Base-by-base conservation (phyloP, 192 early-diverging fungal species). In the Coemansia sp. region DNA sequence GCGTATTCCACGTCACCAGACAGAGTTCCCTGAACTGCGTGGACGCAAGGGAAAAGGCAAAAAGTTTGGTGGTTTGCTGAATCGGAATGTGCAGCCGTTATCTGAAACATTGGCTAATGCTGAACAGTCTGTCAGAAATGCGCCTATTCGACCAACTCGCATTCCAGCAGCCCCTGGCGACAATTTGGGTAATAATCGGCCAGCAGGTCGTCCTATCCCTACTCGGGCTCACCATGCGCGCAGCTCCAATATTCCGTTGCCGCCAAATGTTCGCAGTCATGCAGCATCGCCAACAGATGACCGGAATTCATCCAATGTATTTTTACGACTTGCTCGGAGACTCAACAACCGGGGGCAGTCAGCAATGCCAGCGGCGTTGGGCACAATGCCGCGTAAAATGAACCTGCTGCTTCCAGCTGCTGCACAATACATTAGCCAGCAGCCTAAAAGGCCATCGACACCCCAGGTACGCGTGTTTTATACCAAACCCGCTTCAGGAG, bases 351-450 rank as follows among this genome's bases (percentile, higher is more conserved):
- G 31, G 23, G 39, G 20, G 14, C 53, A 57, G 19, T 36, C 40
- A 53, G 15, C 23, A 14, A 40, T 37, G 10, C 45, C 33, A n/a
- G 16, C 35, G 18, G 16, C 36, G 10, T 41, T 78, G 28, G 74
- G 74, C 23, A 78, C 74, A 4, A 48, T 70, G 39, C 68, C 74
- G 5, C 74, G 68, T 36, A 78, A 70, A 33, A 78, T 78, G 74
- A 66, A 78, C 36, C 43, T 70, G 44, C 50, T 78, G 37, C 48
- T 78, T 23, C 74, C 74, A 7, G 68, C 74, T 3, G 59, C 74
- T 11, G 74, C 74, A 14, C 74, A 67, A 36, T 78, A 70, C 44
- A 66, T 78, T 47, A 77, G 67, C 62, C 74, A 78, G 60, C 68
- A 63, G 2, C 67, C 67, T 43, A 60, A 53, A 23, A 58, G 64